Evolutionary conservation across 176 grass and related monocot genomes (phyloP).

Genomic region (Musa troglodytarum): DNA sequence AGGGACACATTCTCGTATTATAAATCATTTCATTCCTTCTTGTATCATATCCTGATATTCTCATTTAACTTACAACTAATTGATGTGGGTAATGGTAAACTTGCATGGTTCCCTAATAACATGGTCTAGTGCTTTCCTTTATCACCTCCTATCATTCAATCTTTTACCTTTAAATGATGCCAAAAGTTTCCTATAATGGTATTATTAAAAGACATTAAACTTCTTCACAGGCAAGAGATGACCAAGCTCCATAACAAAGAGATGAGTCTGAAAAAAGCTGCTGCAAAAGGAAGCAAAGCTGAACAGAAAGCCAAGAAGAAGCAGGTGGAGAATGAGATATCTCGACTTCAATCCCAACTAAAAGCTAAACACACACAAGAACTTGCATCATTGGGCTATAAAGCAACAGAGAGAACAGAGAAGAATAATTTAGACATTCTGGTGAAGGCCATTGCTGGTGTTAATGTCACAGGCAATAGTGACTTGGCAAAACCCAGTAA

Average conservation of each 20-base stretch:
- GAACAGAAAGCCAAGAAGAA: slow-evolving; percentile 24
- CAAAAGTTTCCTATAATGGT: neutral
- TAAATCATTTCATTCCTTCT: no score
- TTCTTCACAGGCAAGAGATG: slow-evolving; percentile 2
- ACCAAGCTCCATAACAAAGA: slow-evolving; percentile 10
- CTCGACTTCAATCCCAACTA: neutral
- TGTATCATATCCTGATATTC: no score
- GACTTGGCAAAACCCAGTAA: slow-evolving; percentile 7
- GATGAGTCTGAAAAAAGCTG: slow-evolving; percentile 18
- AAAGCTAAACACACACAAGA: slow-evolving; percentile 8
- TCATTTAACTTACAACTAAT: no score
- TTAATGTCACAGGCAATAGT: neutral
- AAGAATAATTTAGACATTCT: neutral
- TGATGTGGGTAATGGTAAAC: no score
- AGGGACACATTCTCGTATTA: no score
- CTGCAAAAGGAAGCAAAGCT: slow-evolving; percentile 23
- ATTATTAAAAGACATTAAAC: neutral
- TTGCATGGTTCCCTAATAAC: no score
- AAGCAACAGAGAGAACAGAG: neutral
- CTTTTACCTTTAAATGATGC: neutral
- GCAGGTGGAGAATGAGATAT: slow-evolving; percentile 20
- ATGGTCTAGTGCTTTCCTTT: neutral
- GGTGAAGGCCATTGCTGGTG: slow-evolving; percentile 15
- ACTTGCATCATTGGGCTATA: slow-evolving; percentile 1
- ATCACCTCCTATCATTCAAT: neutral